A percentile compares a stretch with the other conserved stretches of the same genome.
These are phyloP conservation scores for Penicillium brevicompactum DNA, from an alignment of 2,329 filamentous ascomycete species.

Conservation along the genomic window DNA sequence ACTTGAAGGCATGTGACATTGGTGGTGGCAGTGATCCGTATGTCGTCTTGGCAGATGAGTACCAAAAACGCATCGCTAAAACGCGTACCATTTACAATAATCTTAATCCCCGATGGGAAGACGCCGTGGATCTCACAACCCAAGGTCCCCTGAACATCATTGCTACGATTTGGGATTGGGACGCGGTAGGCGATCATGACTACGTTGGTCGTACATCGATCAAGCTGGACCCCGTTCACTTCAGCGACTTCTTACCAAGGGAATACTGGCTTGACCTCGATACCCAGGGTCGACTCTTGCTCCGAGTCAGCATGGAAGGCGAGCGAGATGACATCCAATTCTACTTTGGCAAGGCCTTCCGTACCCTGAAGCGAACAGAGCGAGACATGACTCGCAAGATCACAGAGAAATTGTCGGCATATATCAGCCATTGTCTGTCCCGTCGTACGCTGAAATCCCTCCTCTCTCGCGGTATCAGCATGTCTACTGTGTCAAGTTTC, in stretches of 20 bases:
- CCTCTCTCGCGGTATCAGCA: slow-evolving; percentile 70
- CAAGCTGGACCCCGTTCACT: slow-evolving; percentile 97
- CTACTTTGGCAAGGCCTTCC: slow-evolving; percentile 96
- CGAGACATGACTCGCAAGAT: slow-evolving; percentile 98
- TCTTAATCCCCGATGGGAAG: slow-evolving; percentile 94
- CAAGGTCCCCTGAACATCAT: slow-evolving; percentile 90
- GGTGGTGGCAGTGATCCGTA: slow-evolving; percentile 95
- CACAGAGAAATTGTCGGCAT: slow-evolving; percentile 94
- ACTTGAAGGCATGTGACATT: slow-evolving; percentile 96
- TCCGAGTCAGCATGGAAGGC: slow-evolving; percentile 97
- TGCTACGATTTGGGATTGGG: slow-evolving; percentile 97
- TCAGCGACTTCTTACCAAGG: slow-evolving; percentile 90
- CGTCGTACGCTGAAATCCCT: slow-evolving; percentile 75
- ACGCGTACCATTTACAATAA: slow-evolving; percentile 88
- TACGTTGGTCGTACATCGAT: slow-evolving; percentile 96
- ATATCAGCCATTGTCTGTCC: slow-evolving; percentile 89
- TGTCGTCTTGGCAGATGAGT: slow-evolving; percentile 94
- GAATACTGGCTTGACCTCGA: slow-evolving; percentile 99
- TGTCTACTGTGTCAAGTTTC: slow-evolving; percentile 73
- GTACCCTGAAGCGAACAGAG: slow-evolving; percentile 91
- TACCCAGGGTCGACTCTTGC: slow-evolving; percentile 84
- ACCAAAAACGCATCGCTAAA: slow-evolving; percentile 93
- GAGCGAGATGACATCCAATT: slow-evolving; percentile 98
- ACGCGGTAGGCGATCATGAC: slow-evolving; percentile 95
- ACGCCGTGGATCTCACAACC: slow-evolving; percentile 93